Percentiles rank a stretch among this genome's conserved stretches.
phyloP scores from a whole-genome alignment of 495 filamentous ascomycete genomes.

The Podospora appendiculata region DNA sequence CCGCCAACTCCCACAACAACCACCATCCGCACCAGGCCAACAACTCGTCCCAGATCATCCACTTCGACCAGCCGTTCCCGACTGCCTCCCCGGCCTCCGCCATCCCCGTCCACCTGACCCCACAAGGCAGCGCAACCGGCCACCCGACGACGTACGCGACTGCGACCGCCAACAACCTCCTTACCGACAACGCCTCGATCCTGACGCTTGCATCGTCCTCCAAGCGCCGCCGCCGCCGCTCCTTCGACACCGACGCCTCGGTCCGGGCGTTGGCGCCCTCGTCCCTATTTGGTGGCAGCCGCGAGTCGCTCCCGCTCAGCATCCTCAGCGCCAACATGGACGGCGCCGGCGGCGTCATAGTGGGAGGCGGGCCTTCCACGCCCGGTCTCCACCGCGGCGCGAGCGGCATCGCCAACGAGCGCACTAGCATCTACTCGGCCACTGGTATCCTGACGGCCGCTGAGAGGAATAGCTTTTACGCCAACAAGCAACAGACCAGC shows the following conservation, averaged over 20 bases:
- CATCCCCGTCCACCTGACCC: conserved; percentile 69
- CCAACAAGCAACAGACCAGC: conserved; percentile 48
- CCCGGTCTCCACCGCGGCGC: conserved; percentile 57
- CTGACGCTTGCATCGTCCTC: conserved; percentile 94
- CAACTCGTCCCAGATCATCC: conserved; percentile 47
- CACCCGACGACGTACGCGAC: conserved; percentile 78
- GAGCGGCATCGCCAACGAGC: conserved; percentile 64
- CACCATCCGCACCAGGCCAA: conserved; percentile 24
- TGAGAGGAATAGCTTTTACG: conserved; percentile 76
- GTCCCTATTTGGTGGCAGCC: conserved; percentile 82
- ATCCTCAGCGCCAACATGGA: conserved; percentile 75
- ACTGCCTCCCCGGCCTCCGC: conserved; percentile 65
- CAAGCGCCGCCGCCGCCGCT: conserved; percentile 79
- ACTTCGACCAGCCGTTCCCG: conserved; percentile 91
- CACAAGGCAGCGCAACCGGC: conserved; percentile 36
- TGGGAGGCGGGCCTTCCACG: conserved; percentile 52
- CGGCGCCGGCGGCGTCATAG: conserved; percentile 36
- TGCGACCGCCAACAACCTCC: conserved; percentile 84
- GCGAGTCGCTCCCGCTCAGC: conserved; percentile 80
- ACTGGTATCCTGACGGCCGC: conserved; percentile 58
- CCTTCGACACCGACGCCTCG: conserved; percentile 91
- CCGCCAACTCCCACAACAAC: conserved; percentile 28
- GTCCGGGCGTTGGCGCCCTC: conserved; percentile 88
- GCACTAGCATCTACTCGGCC: conserved; percentile 79
- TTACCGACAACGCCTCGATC: conserved; percentile 93